phyloP scores from a whole-genome alignment of 805 yeast genomes.

The Maudiozyma bulderi region DNA sequence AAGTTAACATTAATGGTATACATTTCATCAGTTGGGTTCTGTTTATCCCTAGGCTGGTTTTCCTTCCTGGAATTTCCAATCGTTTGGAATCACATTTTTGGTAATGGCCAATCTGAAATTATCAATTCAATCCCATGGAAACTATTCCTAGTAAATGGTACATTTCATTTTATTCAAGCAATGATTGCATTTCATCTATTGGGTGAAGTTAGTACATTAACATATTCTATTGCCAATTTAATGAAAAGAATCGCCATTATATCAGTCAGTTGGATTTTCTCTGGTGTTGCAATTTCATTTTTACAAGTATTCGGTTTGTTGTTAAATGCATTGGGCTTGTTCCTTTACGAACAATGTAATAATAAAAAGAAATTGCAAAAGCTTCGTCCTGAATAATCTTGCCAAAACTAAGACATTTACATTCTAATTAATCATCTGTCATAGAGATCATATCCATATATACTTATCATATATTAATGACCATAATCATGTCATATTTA shows the following conservation, averaged over 20 bases:
- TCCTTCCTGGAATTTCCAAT: slow-evolving; percentile 48
- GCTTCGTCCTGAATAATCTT: slow-evolving; percentile 5
- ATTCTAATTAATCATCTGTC: no score
- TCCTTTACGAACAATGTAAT: slow-evolving; percentile 46
- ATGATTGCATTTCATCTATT: slow-evolving; percentile 71
- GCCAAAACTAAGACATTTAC: background rate
- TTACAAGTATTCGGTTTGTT: slow-evolving; percentile 42
- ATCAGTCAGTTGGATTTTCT: slow-evolving; percentile 61
- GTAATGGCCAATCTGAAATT: slow-evolving; percentile 15
- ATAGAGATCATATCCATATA: background rate
- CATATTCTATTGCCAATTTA: slow-evolving; percentile 80
- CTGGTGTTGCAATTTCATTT: slow-evolving; percentile 39
- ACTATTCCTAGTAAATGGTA: slow-evolving; percentile 53
- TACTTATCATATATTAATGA: background rate
- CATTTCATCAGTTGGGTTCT: slow-evolving; percentile 64
- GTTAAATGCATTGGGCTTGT: slow-evolving; percentile 47
- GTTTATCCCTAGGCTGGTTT: slow-evolving; percentile 68
- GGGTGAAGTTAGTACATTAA: slow-evolving; percentile 73
- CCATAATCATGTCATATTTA: no score
- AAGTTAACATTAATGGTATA: slow-evolving; percentile 73
- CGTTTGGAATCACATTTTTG: slow-evolving; percentile 11
- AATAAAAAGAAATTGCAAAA: slow-evolving; percentile 7
- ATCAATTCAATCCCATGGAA: slow-evolving; percentile 35
- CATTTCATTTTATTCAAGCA: slow-evolving; percentile 72
- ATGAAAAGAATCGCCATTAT: slow-evolving; percentile 83